Evolutionary conservation across 2,329 filamentous ascomycete genomes (phyloP).

Genomic region (Colletotrichum echinochloae): DNA sequence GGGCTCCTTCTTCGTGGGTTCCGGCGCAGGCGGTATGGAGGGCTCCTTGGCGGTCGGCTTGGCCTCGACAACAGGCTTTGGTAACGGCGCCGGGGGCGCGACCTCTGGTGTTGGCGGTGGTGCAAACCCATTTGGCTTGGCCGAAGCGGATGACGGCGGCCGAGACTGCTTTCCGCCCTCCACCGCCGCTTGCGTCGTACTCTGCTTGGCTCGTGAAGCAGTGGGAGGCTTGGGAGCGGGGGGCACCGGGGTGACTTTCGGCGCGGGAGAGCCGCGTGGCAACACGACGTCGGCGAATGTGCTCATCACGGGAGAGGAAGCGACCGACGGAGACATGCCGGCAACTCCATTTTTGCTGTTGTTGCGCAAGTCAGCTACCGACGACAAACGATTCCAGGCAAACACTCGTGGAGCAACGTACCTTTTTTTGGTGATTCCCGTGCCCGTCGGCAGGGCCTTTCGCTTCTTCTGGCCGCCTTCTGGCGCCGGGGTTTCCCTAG

Average conservation of each 20-base stretch:
- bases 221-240: slow-evolving; percentile 53
- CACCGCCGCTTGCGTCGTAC: slow-evolving; percentile 71
- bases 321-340: slow-evolving; percentile 75
- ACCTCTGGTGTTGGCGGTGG: slow-evolving; percentile 53
- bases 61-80: slow-evolving; percentile 3
- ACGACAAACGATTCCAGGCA: background rate
- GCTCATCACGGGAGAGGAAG: slow-evolving; percentile 80
- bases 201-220: slow-evolving; percentile 80
- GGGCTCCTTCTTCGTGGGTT: slow-evolving; percentile 43
- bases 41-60: slow-evolving; percentile 45
- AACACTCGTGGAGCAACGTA: slow-evolving; percentile 46
- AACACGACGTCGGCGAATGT: slow-evolving; percentile 73
- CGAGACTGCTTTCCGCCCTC: slow-evolving; percentile 66
- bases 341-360: slow-evolving; percentile 53
- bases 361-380: slow-evolving; percentile 38
- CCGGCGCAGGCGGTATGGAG: slow-evolving; percentile 31
- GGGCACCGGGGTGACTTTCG: slow-evolving; percentile 48
- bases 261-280: slow-evolving; percentile 70
- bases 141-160: slow-evolving; percentile 69
- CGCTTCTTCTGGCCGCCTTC: slow-evolving; percentile 77
- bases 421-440: slow-evolving; percentile 84
- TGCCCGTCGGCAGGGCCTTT: slow-evolving; percentile 73
- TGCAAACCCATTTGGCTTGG: slow-evolving; percentile 66
- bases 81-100: slow-evolving; percentile 43
- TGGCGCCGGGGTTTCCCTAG: slow-evolving; percentile 74